These are phyloP conservation scores for Holtermannia corniformis DNA, from an alignment of 768 basidiomycete species.

Conservation along the genomic window DNA sequence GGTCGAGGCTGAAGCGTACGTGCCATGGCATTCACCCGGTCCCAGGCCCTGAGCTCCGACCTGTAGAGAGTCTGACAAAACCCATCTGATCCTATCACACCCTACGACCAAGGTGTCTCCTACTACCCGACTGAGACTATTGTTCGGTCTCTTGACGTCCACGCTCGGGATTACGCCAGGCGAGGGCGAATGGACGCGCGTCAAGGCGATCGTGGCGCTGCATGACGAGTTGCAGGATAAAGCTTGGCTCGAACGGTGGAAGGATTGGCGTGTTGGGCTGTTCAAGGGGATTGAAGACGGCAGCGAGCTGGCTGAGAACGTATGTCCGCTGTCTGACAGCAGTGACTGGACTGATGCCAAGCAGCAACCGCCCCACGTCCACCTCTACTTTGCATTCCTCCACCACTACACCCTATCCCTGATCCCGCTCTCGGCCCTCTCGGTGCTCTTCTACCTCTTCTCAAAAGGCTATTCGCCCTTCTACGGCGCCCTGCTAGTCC, in stretches of 20 bases:
- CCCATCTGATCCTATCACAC: conserved; percentile 47
- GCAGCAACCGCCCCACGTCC: conserved; percentile 32
- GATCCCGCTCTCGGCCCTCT: conserved; percentile 62
- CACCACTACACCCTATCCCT: conserved; percentile 73
- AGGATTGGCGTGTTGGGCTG: conserved; percentile 31
- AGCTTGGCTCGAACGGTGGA: conserved; percentile 29
- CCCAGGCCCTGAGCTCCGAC: conserved; percentile 54
- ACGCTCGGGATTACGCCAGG: conserved; percentile 68
- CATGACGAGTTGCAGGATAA: conserved; percentile 56
- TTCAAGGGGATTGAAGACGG: conserved; percentile 18
- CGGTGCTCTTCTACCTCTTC: conserved; percentile 56
- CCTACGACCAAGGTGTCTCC: conserved; percentile 53
- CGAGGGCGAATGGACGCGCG: conserved; percentile 62
- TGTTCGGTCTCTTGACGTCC: conserved; percentile 39
- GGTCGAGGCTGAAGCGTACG: conserved; percentile 65
- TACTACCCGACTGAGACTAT: conserved; percentile 38
- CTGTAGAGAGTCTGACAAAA: conserved; percentile 51
- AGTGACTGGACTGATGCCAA: neutral
- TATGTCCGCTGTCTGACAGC: conserved; percentile 9
- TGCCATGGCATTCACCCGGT: neutral
- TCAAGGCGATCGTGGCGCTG: conserved; percentile 70
- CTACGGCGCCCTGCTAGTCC: conserved; percentile 64
- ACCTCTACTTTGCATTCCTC: conserved; percentile 70
- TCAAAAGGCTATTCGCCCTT: conserved; percentile 58
- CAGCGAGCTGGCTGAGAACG: conserved; percentile 22